Conservation (phyloP, 805 yeast genomes). For the Saccharomycopsis vini region DNA sequence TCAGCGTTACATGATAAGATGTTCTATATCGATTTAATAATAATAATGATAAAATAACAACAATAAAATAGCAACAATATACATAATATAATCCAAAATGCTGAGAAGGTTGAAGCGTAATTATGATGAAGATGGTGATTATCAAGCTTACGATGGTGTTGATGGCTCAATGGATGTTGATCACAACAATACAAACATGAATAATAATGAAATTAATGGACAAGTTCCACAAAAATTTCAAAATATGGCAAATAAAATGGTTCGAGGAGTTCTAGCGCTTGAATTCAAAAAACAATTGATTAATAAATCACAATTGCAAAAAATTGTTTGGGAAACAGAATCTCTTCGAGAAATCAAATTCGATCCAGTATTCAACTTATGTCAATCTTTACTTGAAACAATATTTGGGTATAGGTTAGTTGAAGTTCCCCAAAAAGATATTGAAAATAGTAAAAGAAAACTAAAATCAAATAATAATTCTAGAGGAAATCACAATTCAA, state of each 20-base stretch:
- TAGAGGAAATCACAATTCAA: neutral
- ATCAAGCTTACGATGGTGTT: neutral
- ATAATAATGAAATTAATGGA: no score
- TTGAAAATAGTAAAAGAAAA: neutral
- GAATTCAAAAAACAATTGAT: slow-evolving; percentile 14
- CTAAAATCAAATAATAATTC: neutral
- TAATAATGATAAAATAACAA: neutral
- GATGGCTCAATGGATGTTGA: neutral
- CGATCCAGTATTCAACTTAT: slow-evolving; percentile 13
- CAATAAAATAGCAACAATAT: no score
- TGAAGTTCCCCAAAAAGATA: slow-evolving; percentile 1
- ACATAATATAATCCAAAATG: no score
- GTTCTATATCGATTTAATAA: no score
- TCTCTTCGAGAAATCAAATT: slow-evolving; percentile 13
- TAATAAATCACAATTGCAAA: slow-evolving; percentile 13
- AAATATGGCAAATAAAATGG: slow-evolving; percentile 18
- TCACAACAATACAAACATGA: no score
- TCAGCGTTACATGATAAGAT: no score
- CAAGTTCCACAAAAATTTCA: neutral
- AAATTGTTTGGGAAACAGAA: slow-evolving; percentile 15
- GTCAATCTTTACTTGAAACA: slow-evolving; percentile 9
- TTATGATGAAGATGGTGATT: neutral
- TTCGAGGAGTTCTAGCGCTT: slow-evolving; percentile 15
- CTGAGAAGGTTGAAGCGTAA: neutral
- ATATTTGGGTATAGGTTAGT: slow-evolving; percentile 12